Base-by-base conservation (phyloP, 805 yeast genomes). In the Candida krabiensis region DNA sequence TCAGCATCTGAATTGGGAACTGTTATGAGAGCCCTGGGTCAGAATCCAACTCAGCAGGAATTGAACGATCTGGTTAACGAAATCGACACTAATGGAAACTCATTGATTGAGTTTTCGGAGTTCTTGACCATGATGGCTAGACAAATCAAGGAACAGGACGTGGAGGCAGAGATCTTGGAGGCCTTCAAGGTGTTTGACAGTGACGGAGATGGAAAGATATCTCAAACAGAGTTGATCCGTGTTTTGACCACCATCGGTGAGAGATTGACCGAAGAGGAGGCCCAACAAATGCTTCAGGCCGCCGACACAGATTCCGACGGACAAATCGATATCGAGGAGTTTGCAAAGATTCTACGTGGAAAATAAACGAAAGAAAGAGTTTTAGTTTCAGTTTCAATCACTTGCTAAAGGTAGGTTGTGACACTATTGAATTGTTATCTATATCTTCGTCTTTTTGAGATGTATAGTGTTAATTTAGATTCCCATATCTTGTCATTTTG, bases 21-120 rank as follows among this genome's bases (percentile, higher is more conserved):
- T 4, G 99, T 93, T 37, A 93, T 93, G 99, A 84, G 99, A 70
- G 87, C 97, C n/a, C 74, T 93, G 59, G 99, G 99, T 36, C 93
- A 89, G 66, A 91, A 91, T 58, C 99, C 99, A 25, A 82, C 95
- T 35, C 98, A 93, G 66, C 81, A 89, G 50, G 99, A 93, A 66
- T 83, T 93, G 56, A 86, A 93, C 40, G 99, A 93, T 63, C 81
- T 93, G 84, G 87, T 93, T 73, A 91, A 91, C 64, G 99, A 93
- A 68, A 95, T 93, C 37, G 99, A 93, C 64, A 83, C 84, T 46
- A 93, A 93, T 69, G 91, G 91, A 53, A 95, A 93, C 67, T 96
- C 96, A 27, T 74, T 79, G 55, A 84, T 85, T 53, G 93, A 85
- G 60, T 85, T 85, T 63, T 76, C 86, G 35, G 93, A 85, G 66